Percentiles rank a stretch among this genome's conserved stretches.
These are phyloP conservation scores for Papilionanthe hybrid DNA, from an alignment of 116 monocot species.

Conservation along the genomic window DNA sequence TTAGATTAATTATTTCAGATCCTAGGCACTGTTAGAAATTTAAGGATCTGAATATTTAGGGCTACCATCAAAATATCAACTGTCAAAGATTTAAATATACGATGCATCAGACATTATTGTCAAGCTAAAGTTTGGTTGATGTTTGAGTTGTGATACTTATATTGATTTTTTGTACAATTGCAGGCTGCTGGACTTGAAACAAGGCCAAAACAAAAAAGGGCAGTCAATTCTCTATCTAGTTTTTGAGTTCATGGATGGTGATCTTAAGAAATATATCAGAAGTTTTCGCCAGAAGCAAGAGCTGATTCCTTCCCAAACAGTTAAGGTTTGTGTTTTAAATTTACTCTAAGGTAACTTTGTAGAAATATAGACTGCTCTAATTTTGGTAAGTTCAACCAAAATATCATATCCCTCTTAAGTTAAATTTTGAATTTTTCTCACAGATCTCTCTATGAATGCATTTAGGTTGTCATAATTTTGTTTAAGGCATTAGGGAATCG, in stretches of 20 bases:
- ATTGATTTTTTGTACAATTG: neutral
- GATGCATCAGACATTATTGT: neutral
- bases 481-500: too few species aligned
- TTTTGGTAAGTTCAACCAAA: too few species aligned
- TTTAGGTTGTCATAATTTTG: too few species aligned
- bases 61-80: too few species aligned
- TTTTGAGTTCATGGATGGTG: slow-evolving; percentile 96
- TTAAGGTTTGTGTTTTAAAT: slow-evolving; percentile 42
- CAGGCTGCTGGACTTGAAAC: slow-evolving; percentile 86
- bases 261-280: slow-evolving; percentile 88
- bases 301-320: slow-evolving; percentile 42
- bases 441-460: too few species aligned
- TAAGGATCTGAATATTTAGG: too few species aligned
- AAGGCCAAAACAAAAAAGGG: slow-evolving; percentile 83
- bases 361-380: too few species aligned
- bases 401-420: too few species aligned
- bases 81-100: too few species aligned
- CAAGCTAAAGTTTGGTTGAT: neutral
- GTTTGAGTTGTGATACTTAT: neutral
- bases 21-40: too few species aligned
- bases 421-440: too few species aligned
- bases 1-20: too few species aligned
- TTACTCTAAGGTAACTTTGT: neutral
- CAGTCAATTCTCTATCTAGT: slow-evolving; percentile 79
- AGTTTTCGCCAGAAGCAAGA: slow-evolving; percentile 46